phyloP scores from a whole-genome alignment of 2,329 filamentous ascomycete genomes.

The Camillea tinctor region DNA sequence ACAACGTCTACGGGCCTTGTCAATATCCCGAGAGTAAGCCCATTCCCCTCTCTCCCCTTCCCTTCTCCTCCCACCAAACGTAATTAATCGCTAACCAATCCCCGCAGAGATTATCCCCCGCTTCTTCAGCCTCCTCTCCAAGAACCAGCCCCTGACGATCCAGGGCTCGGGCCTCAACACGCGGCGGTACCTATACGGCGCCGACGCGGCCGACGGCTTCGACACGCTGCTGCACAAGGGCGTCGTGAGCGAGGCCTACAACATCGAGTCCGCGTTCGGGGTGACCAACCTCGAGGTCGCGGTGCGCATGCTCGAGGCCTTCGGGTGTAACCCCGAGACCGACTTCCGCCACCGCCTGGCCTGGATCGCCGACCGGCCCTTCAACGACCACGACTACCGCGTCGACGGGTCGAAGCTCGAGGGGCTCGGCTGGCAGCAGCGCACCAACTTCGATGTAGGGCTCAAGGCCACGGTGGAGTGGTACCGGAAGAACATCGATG shows the following conservation, averaged over 20 bases:
- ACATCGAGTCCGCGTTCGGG: background rate
- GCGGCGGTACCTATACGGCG: slow-evolving; percentile 2
- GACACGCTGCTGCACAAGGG: slow-evolving; percentile 3
- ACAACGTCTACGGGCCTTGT: slow-evolving; percentile 1
- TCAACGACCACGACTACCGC: slow-evolving; percentile 2
- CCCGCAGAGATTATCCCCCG: background rate
- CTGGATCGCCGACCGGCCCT: slow-evolving; percentile 1
- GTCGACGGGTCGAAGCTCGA: slow-evolving; percentile 1
- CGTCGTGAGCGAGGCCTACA: background rate
- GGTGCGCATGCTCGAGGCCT: background rate
- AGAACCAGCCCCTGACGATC: slow-evolving; percentile 1
- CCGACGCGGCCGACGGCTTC: slow-evolving; percentile 2
- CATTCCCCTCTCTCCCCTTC: background rate
- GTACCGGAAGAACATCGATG: slow-evolving; percentile 2
- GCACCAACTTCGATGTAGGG: background rate
- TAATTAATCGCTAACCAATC: background rate
- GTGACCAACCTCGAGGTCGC: slow-evolving; percentile 1
- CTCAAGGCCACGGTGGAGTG: background rate
- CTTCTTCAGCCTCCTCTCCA: background rate
- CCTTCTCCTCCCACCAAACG: background rate
- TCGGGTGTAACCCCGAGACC: background rate
- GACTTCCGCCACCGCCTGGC: background rate
- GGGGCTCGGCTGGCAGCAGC: background rate
- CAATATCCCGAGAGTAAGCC: slow-evolving; percentile 4
- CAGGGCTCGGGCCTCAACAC: background rate